Evolutionary conservation across 208 protist species (phyloP), one percentile per base, ranked within the genome.

Genomic region (Herpetomonas tarakana): DNA sequence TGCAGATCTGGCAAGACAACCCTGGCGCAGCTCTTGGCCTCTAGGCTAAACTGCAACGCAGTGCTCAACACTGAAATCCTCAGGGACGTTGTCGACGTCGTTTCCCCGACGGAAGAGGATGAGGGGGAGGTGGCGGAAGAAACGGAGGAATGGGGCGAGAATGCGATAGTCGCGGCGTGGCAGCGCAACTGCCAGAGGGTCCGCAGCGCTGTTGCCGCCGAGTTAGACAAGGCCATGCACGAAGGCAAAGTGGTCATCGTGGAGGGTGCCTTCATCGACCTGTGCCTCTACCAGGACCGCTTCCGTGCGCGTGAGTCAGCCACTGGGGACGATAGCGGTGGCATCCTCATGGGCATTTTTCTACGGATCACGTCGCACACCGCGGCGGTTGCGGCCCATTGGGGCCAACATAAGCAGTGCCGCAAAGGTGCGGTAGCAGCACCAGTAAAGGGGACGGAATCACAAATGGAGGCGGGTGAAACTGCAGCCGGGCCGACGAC

Each of bases 61-160:
- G 68, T 86, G 44, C 55, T 89, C 24, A 85, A 78, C 65, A 74
- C 70, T 1, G 78, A 83, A 44, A 45, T 83, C 28, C 63, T 86
- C 55, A 30, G 71, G 18, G 71, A 78, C 52, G 74, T 79, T 16
- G 58, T 69, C 3, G 45, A 49, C 24, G 31, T 56, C n/a, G 46
- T 78, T 12, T 53, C 68, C 38, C 45, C 35, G n/a, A n/a, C n/a
- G n/a, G n/a, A n/a, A n/a, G n/a, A n/a, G n/a, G n/a, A n/a, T n/a
- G n/a, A n/a, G n/a, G n/a, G n/a, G n/a, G n/a, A n/a, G n/a, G n/a
- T n/a, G n/a, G n/a, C n/a, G n/a, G n/a, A n/a, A n/a, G n/a, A n/a
- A n/a, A n/a, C n/a, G n/a, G n/a, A n/a, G n/a, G n/a, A n/a, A n/a
- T n/a, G n/a, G n/a, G n/a, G n/a, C n/a, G n/a, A n/a, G n/a, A n/a